Conservation (phyloP, 2,329 filamentous ascomycete genomes). For the Aspergillaceae sp. region DNA sequence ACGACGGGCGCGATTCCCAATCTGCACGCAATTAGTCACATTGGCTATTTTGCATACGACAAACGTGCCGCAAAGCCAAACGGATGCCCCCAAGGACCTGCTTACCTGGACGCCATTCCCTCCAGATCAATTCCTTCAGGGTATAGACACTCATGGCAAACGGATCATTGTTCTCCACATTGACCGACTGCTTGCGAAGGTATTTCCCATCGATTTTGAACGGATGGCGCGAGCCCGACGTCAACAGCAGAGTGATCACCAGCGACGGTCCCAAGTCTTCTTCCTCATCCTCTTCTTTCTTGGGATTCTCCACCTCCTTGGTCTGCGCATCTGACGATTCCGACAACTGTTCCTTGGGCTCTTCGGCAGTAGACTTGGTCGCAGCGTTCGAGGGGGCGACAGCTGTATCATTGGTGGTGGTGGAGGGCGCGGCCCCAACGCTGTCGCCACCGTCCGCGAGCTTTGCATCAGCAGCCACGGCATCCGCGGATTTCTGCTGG, state of each 20-base stretch:
- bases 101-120: slow-evolving; percentile 75
- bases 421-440: slow-evolving; percentile 9
- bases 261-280: slow-evolving; percentile 31
- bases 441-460: slow-evolving; percentile 17
- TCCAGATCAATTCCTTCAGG: slow-evolving; percentile 83
- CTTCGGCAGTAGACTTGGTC: slow-evolving; percentile 14
- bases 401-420: slow-evolving; percentile 8
- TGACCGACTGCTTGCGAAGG: slow-evolving; percentile 68
- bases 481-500: slow-evolving; percentile 7
- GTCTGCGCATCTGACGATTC: slow-evolving; percentile 18
- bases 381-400: slow-evolving; percentile 6
- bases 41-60: neutral
- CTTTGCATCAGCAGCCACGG: slow-evolving; percentile 8
- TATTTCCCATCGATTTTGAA: slow-evolving; percentile 87
- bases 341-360: slow-evolving; percentile 17
- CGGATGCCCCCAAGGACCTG: slow-evolving; percentile 1
- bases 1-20: slow-evolving; percentile 80
- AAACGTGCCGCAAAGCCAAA: neutral
- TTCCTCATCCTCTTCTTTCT: neutral
- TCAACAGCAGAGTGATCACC: slow-evolving; percentile 70
- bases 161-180: slow-evolving; percentile 67
- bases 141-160: slow-evolving; percentile 90
- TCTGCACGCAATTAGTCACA: slow-evolving; percentile 36
- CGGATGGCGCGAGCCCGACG: slow-evolving; percentile 73
- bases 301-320: slow-evolving; percentile 21